These are phyloP conservation scores for Alternaria brassicicola DNA, from an alignment of 2,329 filamentous ascomycete species.

Conservation along the genomic window DNA sequence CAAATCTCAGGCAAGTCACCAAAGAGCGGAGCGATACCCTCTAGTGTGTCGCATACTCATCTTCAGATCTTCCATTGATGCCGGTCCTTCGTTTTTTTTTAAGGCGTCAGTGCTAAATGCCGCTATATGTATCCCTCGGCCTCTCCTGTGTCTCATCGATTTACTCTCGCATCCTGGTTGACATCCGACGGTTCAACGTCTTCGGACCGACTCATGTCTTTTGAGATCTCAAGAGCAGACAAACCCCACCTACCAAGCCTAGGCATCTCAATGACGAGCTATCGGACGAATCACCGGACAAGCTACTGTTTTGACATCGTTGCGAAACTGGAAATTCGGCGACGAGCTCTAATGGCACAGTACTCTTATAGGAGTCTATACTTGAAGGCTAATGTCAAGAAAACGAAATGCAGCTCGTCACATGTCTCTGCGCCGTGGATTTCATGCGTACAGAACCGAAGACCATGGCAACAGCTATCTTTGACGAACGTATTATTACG, in stretches of 20 bases:
- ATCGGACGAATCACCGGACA: not conserved
- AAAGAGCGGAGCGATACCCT: slow-evolving; percentile 3
- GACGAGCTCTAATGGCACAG: not conserved
- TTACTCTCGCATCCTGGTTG: not conserved
- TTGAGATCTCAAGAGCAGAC: not conserved
- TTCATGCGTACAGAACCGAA: too few relatives aligned
- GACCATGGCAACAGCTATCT: too few relatives aligned
- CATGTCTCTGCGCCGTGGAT: too few relatives aligned
- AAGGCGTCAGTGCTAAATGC: not conserved
- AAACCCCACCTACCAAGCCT: not conserved
- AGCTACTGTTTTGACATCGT: not conserved
- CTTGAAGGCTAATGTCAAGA: not conserved
- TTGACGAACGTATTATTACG: too few relatives aligned
- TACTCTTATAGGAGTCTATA: not conserved
- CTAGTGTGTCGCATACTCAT: slow-evolving; percentile 6
- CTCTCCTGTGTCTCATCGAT: not conserved
- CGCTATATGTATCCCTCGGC: not conserved
- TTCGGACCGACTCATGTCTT: not conserved
- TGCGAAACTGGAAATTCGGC: not conserved
- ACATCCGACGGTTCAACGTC: not conserved
- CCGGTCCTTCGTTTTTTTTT: not conserved
- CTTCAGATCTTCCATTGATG: not conserved
- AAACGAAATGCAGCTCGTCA: too few relatives aligned
- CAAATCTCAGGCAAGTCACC: slow-evolving; percentile 2
- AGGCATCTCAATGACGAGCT: not conserved